These are phyloP conservation scores for Myxozyma neotropica DNA, from an alignment of 805 yeast species.

Conservation along the genomic window DNA sequence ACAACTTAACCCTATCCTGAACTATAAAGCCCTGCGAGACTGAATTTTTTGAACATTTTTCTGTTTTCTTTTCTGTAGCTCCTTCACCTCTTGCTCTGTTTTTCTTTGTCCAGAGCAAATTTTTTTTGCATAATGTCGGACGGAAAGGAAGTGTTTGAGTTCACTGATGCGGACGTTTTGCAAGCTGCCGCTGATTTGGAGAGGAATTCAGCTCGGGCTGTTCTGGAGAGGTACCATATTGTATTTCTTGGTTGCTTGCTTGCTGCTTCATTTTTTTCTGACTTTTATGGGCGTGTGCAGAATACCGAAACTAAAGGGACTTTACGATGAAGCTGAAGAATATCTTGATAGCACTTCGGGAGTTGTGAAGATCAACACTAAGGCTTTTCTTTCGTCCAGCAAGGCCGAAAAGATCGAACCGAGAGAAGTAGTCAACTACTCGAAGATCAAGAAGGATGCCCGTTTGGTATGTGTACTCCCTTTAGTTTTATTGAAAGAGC, in stretches of 20 bases:
- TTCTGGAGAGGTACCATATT: not conserved
- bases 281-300: not conserved
- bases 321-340: slow-evolving; percentile 4
- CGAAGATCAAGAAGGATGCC: slow-evolving; percentile 38
- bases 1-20: not conserved
- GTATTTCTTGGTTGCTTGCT: not conserved
- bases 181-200: not conserved
- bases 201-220: not conserved
- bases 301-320: not conserved
- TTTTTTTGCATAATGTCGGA: not conserved
- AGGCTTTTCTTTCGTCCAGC: not conserved
- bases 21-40: too few species aligned
- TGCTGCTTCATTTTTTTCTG: too few species aligned
- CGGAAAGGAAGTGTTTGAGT: slow-evolving; percentile 1
- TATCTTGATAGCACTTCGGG: slow-evolving; percentile 13
- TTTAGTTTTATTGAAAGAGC: not conserved
- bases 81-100: not conserved
- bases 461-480: slow-evolving; percentile 32
- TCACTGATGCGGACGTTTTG: slow-evolving; percentile 8
- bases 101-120: not conserved
- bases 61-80: too few species aligned
- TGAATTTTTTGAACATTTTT: too few species aligned
- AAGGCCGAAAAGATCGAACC: slow-evolving; percentile 21
- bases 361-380: slow-evolving; percentile 18
- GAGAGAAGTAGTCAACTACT: slow-evolving; percentile 41